Conservation (phyloP, 495 filamentous ascomycete species). For the Hypoxylon fragiforme region DNA sequence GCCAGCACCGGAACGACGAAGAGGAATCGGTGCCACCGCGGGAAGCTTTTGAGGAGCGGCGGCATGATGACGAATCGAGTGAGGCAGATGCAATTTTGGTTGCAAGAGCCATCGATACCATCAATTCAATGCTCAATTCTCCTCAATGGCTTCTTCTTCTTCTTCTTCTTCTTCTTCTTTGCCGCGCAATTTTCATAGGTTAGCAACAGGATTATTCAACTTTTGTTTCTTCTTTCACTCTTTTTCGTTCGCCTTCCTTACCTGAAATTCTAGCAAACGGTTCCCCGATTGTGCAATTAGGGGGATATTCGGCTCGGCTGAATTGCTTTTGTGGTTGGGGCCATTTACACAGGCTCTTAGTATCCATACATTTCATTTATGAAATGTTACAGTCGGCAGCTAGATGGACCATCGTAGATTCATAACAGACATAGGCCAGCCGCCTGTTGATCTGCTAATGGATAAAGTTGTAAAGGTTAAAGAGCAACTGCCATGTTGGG, state of each 20-base stretch:
- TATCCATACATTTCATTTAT: neutral
- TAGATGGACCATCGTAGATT: no score
- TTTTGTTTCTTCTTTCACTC: conserved; percentile 1
- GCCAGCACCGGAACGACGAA: conserved; percentile 34
- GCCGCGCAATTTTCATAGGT: conserved; percentile 9
- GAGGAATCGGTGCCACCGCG: conserved; percentile 42
- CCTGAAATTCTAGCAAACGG: conserved; percentile 15
- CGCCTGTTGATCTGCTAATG: no score
- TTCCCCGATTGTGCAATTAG: conserved; percentile 28
- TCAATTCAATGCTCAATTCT: conserved; percentile 1
- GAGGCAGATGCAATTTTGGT: conserved; percentile 1
- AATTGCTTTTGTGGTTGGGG: conserved; percentile 17
- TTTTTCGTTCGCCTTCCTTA: conserved; percentile 9
- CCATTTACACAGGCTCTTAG: neutral
- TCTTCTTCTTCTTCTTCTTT: no score
- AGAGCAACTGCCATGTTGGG: no score
- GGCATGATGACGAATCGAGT: conserved; percentile 24
- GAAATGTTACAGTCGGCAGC: neutral
- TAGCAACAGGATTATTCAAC: conserved; percentile 5
- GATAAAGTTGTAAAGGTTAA: no score
- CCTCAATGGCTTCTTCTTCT: no score
- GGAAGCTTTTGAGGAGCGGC: conserved; percentile 40
- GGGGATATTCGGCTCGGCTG: conserved; percentile 32
- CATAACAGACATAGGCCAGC: no score
- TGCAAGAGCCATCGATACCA: conserved; percentile 14